A percentile compares a stretch with the other conserved stretches of the same genome.
phyloP scores from a whole-genome alignment of 2,329 filamentous ascomycete genomes.

The Dactylonectria macrodidyma region DNA sequence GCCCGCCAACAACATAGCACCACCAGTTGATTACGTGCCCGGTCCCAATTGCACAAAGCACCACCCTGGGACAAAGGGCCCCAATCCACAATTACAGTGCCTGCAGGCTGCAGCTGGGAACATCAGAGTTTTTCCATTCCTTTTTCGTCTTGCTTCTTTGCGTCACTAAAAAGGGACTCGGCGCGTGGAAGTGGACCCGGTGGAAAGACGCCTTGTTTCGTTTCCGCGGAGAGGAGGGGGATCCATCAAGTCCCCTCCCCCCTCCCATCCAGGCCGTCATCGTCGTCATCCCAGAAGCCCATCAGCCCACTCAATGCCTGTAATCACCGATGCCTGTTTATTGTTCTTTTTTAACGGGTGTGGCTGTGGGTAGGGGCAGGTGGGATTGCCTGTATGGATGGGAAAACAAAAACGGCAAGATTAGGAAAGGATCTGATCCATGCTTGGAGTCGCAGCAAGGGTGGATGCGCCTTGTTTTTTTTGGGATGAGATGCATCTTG shows the following conservation, averaged over 20 bases:
- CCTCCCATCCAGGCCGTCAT: conserved; percentile 3
- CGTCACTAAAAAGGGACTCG: conserved; percentile 7
- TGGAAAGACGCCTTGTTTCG: conserved; percentile 3
- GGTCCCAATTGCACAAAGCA: no score
- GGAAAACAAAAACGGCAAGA: conserved; percentile 2
- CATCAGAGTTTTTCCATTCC: conserved; percentile 17
- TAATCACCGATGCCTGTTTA: background rate
- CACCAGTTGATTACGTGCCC: background rate
- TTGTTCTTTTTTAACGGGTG: background rate
- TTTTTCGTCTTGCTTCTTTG: conserved; percentile 7
- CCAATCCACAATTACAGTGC: conserved; percentile 4
- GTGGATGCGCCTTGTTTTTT: background rate
- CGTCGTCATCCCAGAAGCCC: background rate
- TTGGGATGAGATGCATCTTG: conserved; percentile 1
- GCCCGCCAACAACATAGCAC: background rate
- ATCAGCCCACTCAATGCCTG: background rate
- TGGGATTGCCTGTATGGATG: background rate
- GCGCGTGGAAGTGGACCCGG: conserved; percentile 19
- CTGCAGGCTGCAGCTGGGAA: conserved; percentile 15
- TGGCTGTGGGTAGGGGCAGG: background rate
- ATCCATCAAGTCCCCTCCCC: conserved; percentile 9
- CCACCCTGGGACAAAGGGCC: background rate
- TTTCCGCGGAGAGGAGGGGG: conserved; percentile 4
- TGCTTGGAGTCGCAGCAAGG: background rate
- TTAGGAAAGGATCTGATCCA: conserved; percentile 23